Evolutionary conservation across 1,139 yeast species (phyloP), one percentile per base, ranked within the genome.

Genomic region (Debaryomyces robertsiae): DNA sequence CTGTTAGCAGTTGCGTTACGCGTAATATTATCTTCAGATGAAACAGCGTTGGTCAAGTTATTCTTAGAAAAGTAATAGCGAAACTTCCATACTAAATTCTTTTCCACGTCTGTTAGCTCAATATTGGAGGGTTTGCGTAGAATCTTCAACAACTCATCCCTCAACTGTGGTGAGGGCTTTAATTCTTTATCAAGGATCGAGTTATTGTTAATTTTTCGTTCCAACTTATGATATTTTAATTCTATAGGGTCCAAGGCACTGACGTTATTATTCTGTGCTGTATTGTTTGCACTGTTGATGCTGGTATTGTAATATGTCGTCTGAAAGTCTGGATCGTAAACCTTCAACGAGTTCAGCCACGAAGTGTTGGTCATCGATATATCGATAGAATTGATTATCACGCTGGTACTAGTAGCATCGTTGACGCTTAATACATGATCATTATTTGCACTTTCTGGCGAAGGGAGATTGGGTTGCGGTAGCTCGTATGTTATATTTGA

Each of bases 1-100:
- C 50, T 46, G 2, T 50, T 48, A 1, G 49, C 36, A 0, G 48
- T 36, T 2, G 46, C 31, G 11, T 23, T 10, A 11, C 22, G 30
- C 15, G 47, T 32, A 6, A 49, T 43, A 14, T 49, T 54, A 9
- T 53, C 44, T 32, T 52, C 51, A 9, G 46, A 43, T 22, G 41
- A 46, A 11, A 49, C 48, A 22, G 49, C 62, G 18, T 54, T 57
- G 18, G 54, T 46, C 2, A 63, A 46, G 44, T 66, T 57, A 54
- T 84, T 86, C 46, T 85, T 81, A 34, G 93, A 78, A 42, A 91
- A 75, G 60, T 84, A 91, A 65, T 88, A 93, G 40, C 98, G 69
- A 61, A 86, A 93, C 61, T 87, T 87, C 98, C 98, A 93, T 13
- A 94, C 75, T 53, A 90, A 65, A 49, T 90, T 90, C 67, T 87